phyloP scores from a whole-genome alignment of 441 rosid species.

The Rhodomyrtus psidioides region DNA sequence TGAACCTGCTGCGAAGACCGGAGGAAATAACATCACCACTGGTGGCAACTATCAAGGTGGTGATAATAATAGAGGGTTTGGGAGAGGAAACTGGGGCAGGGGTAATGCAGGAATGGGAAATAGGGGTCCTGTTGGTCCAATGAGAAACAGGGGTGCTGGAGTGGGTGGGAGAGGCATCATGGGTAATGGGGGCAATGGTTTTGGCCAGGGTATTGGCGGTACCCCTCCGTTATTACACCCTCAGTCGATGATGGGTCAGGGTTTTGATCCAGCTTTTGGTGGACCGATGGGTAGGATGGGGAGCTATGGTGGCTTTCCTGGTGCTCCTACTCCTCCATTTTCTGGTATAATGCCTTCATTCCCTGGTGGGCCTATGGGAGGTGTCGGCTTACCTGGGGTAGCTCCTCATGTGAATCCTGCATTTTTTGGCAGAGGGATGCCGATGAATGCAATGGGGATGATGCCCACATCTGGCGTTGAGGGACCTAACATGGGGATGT shows the following conservation, averaged over 20 bases:
- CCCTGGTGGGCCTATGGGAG: conserved; percentile 46
- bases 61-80: conserved; percentile 69
- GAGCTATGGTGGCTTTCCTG: conserved; percentile 68
- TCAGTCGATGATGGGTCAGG: conserved; percentile 77
- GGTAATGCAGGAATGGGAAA: conserved; percentile 57
- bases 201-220: conserved; percentile 74
- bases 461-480: conserved; percentile 61
- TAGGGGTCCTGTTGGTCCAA: conserved; percentile 72
- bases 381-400: conserved; percentile 90
- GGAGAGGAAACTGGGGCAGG: conserved; percentile 81
- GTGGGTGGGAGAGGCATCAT: conserved; percentile 71
- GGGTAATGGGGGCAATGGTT: conserved; percentile 71
- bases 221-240: conserved; percentile 77
- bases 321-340: conserved; percentile 66
- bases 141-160: conserved; percentile 63
- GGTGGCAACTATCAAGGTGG: conserved; percentile 72
- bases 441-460: conserved; percentile 80
- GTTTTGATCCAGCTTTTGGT: conserved; percentile 77
- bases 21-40: conserved; percentile 39
- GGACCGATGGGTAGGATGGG: conserved; percentile 79
- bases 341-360: conserved; percentile 82
- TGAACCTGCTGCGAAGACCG: conserved; percentile 40
- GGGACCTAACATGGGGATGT: conserved; percentile 76
- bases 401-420: conserved; percentile 93
- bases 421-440: conserved; percentile 78